These are phyloP conservation scores for Cyclanthera cordifolia DNA, from an alignment of 306 rosid genomes.

Conservation along the genomic window DNA sequence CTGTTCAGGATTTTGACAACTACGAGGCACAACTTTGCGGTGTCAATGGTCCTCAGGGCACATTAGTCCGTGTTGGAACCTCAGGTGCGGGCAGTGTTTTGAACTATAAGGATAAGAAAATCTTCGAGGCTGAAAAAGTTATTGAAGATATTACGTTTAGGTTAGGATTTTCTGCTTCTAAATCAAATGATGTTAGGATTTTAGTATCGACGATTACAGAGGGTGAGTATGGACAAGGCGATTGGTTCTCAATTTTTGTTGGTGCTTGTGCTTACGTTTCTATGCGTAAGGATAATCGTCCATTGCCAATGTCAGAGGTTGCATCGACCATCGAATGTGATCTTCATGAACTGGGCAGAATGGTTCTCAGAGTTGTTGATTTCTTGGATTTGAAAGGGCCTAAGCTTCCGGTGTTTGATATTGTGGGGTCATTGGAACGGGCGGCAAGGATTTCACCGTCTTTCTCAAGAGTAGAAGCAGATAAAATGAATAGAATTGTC, in stretches of 20 bases:
- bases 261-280: constrained; percentile 59
- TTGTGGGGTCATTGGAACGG: constrained; percentile 40
- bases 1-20: constrained; percentile 33
- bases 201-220: constrained; percentile 45
- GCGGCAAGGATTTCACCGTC: constrained; percentile 23
- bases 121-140: constrained; percentile 30
- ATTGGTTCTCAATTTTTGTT: constrained; percentile 48
- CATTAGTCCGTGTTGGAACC: constrained; percentile 34
- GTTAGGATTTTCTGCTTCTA: constrained; percentile 30
- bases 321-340: constrained; percentile 35
- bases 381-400: constrained; percentile 30
- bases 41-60: constrained; percentile 43
- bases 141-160: constrained; percentile 31
- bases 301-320: constrained; percentile 52
- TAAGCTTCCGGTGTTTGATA: constrained; percentile 47
- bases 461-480: constrained; percentile 18
- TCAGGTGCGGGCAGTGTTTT: constrained; percentile 32
- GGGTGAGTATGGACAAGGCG: constrained; percentile 54
- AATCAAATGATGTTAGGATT: constrained; percentile 21
- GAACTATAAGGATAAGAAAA: constrained; percentile 35
- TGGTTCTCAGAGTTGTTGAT: constrained; percentile 46
- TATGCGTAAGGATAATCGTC: constrained; percentile 39
- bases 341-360: constrained; percentile 44
- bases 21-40: constrained; percentile 43
- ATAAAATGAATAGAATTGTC: constrained; percentile 27